Evolutionary conservation across 352 stramenopile genomes (phyloP).

Genomic region (Phytophthora multivora): DNA sequence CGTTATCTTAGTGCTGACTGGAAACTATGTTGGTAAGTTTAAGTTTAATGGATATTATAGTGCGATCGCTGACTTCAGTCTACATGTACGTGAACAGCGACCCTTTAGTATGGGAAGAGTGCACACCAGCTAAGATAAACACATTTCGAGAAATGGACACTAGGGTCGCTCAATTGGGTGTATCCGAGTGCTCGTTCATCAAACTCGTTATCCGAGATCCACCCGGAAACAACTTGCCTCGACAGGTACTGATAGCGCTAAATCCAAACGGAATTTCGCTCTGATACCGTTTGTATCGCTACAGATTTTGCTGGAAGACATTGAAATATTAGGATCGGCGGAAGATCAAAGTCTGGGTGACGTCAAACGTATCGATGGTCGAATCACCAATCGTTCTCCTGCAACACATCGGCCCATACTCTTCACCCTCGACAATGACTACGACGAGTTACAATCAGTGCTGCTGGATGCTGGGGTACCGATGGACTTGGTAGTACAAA

Average conservation of each 20-base stretch:
- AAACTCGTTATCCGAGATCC: slow-evolving; percentile 38
- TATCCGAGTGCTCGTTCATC: slow-evolving; percentile 30
- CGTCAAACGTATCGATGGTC: background rate
- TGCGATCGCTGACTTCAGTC: background rate
- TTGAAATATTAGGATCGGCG: slow-evolving; percentile 31
- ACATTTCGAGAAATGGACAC: background rate
- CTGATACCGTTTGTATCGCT: too few relatives aligned
- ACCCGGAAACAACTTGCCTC: slow-evolving; percentile 1
- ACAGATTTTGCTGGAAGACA: slow-evolving; percentile 36
- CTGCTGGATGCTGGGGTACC: slow-evolving; percentile 42
- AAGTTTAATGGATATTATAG: background rate
- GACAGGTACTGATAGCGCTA: slow-evolving; percentile 21
- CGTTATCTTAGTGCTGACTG: slow-evolving; percentile 41
- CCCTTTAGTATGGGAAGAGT: slow-evolving; percentile 11
- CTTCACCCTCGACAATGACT: background rate
- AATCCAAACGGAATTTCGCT: too few relatives aligned
- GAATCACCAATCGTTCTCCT: background rate
- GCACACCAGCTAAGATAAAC: background rate
- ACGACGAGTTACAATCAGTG: slow-evolving; percentile 28
- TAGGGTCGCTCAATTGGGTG: slow-evolving; percentile 21
- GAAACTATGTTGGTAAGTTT: slow-evolving; percentile 26
- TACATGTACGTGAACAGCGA: too few relatives aligned
- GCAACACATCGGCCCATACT: background rate
- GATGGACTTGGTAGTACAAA: slow-evolving; percentile 37
- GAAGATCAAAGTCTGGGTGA: background rate